Evolutionary conservation across 2,329 filamentous ascomycete genomes (phyloP).

Genomic region (Penicillium digitatum): DNA sequence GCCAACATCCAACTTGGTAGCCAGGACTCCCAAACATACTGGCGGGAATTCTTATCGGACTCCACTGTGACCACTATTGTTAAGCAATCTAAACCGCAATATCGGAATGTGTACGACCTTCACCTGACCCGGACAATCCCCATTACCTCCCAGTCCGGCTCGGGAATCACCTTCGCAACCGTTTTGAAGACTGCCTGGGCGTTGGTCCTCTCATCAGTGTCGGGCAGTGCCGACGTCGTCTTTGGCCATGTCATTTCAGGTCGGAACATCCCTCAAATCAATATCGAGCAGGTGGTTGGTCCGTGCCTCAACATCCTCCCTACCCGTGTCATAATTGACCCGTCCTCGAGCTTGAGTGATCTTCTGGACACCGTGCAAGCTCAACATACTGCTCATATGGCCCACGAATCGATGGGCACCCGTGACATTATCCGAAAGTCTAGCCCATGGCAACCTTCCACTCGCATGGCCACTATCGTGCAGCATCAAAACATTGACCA

Average conservation of each 20-base stretch:
- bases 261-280: slow-evolving; percentile 42
- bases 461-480: slow-evolving; percentile 53
- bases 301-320: slow-evolving; percentile 23
- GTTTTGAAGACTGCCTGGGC: slow-evolving; percentile 58
- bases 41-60: not conserved
- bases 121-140: not conserved
- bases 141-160: not conserved
- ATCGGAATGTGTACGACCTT: not conserved
- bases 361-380: slow-evolving; percentile 49
- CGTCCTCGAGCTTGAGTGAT: slow-evolving; percentile 34
- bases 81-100: not conserved
- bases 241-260: slow-evolving; percentile 56
- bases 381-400: slow-evolving; percentile 47
- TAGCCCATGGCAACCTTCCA: slow-evolving; percentile 53
- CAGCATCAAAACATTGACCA: slow-evolving; percentile 44
- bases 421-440: slow-evolving; percentile 51
- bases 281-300: slow-evolving; percentile 19
- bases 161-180: slow-evolving; percentile 26
- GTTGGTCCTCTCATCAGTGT: slow-evolving; percentile 52
- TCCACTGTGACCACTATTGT: not conserved
- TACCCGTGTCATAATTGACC: slow-evolving; percentile 12
- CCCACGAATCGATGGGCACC: slow-evolving; percentile 51
- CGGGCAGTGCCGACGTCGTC: slow-evolving; percentile 49
- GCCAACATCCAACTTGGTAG: not conserved
- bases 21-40: not conserved